phyloP scores from a whole-genome alignment of 1,139 yeast genomes.

The Candida sp. region DNA sequence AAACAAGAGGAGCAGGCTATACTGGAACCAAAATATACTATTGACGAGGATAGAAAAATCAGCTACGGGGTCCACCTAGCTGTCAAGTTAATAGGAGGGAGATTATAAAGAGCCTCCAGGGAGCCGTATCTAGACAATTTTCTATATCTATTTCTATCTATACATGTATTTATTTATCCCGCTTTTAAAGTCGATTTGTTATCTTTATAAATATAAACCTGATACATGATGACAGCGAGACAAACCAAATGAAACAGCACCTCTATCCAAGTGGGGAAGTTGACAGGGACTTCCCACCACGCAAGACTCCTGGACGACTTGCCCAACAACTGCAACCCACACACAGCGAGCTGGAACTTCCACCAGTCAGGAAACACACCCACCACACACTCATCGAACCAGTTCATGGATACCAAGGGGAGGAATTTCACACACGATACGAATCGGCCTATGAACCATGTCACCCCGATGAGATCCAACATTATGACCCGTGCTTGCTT shows the following conservation, averaged over 20 bases:
- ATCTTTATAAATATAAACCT: conserved; percentile 15
- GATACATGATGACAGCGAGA: conserved; percentile 13
- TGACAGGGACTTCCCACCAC: conserved; percentile 32
- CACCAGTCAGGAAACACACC: conserved; percentile 20
- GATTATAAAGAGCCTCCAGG: conserved; percentile 39
- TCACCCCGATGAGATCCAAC: conserved; percentile 31
- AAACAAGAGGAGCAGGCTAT: conserved; percentile 15
- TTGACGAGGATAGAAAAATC: conserved; percentile 62
- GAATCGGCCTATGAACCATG: conserved; percentile 29
- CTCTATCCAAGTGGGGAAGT: conserved; percentile 24
- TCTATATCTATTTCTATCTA: not conserved
- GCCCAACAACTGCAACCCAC: not conserved
- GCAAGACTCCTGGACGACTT: not conserved
- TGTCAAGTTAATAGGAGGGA: conserved; percentile 66
- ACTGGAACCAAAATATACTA: conserved; percentile 28
- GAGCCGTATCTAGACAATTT: not conserved
- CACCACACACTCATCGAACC: conserved; percentile 21
- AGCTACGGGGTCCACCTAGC: conserved; percentile 66
- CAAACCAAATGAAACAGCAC: conserved; percentile 11
- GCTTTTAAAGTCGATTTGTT: conserved; percentile 9
- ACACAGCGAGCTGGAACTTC: not conserved
- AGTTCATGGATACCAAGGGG: conserved; percentile 36
- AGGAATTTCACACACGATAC: conserved; percentile 17
- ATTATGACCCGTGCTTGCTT: conserved; percentile 13
- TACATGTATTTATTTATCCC: not conserved